Evolutionary conservation across 1,284 basidiomycete genomes (phyloP), one percentile per base, ranked within the genome.

Genomic region (Tilletia caries): DNA sequence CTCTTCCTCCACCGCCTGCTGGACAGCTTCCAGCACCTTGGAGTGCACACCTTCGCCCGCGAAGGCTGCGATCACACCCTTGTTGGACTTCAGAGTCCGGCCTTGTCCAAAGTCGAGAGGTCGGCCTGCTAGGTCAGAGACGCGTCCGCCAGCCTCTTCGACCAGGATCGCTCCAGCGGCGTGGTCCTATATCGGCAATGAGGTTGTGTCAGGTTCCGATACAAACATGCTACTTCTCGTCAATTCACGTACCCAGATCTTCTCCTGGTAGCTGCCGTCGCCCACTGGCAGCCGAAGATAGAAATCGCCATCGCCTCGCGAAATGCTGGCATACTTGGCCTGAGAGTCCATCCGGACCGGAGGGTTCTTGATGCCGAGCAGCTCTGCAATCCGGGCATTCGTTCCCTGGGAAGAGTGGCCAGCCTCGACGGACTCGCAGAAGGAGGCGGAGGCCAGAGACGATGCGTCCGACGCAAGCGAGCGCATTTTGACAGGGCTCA

Each of bases 291-390:
- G 91, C 32, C 95, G 88, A 67, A 98, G 86, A 84, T 99, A 98
- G 44, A 90, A 89, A 15, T 90, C 90, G 1, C 93, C 93, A 72
- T 96, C 92, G 0, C 94, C 93, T 52, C 95, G 86, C 1, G 91
- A 89, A 20, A 98, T 88, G 78, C 90, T 90, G 37, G 91, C 90
- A 79, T 98, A 98, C 85, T 98, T 98, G 8, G 94, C 94, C 84
- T 98, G 95, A 82, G 91, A 93, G 84, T 98, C 96, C 93, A 98
- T 97, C 33, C 93, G 87, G n/a, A 91, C 86, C 52, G 92, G 88
- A 23, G 87, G 81, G 37, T 87, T 85, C 12, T 88, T 88, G 70
- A 95, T 88, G 18, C 88, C 88, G 33, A 97, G 86, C 2, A 91
- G 79, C 66, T 87, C 83, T 0, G 91, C 89, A 58, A 96, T 91